Percentiles rank a stretch among this genome's conserved stretches.
Evolutionary conservation across 306 rosid species (phyloP).

Genomic region (Argentina anserina): DNA sequence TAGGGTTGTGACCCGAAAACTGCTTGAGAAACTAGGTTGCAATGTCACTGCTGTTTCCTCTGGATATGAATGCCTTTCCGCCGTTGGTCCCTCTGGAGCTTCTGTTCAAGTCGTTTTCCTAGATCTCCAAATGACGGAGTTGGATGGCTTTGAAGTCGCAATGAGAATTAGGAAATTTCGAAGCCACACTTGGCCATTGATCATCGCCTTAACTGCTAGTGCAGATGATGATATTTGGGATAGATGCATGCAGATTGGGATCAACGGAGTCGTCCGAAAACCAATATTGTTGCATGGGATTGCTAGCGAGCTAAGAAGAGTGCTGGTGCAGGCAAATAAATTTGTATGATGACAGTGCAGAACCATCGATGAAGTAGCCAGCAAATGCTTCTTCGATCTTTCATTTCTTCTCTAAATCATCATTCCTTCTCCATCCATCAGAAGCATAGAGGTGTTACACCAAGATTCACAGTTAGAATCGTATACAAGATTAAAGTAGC

Average conservation of each 20-base stretch:
- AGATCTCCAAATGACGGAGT: slow-evolving; percentile 79
- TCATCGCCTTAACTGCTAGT: slow-evolving; percentile 63
- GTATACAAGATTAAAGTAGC: slow-evolving; percentile 48
- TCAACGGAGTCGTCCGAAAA: slow-evolving; percentile 74
- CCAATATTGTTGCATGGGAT: slow-evolving; percentile 83
- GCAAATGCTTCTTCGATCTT: slow-evolving; percentile 23
- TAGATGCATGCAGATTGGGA: slow-evolving; percentile 70
- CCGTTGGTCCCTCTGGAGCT: slow-evolving; percentile 57
- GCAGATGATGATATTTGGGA: slow-evolving; percentile 85
- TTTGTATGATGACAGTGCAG: slow-evolving; percentile 26
- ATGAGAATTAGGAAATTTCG: slow-evolving; percentile 62
- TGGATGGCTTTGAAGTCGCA: slow-evolving; percentile 89
- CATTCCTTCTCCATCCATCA: slow-evolving; percentile 22
- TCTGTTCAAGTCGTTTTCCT: slow-evolving; percentile 65
- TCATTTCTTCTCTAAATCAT: neutral
- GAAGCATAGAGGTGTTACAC: slow-evolving; percentile 43
- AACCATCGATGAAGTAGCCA: slow-evolving; percentile 22
- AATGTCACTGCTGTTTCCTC: slow-evolving; percentile 66
- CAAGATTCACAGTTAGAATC: slow-evolving; percentile 41
- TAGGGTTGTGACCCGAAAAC: slow-evolving; percentile 75
- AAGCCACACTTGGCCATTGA: slow-evolving; percentile 80
- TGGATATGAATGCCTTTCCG: slow-evolving; percentile 81
- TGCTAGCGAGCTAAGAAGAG: slow-evolving; percentile 70
- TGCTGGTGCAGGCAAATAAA: slow-evolving; percentile 67
- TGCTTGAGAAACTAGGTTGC: slow-evolving; percentile 93